Evolutionary conservation across 2,329 filamentous ascomycete genomes (phyloP), one percentile per base, ranked within the genome.

Genomic region (Neofusicoccum ribis): DNA sequence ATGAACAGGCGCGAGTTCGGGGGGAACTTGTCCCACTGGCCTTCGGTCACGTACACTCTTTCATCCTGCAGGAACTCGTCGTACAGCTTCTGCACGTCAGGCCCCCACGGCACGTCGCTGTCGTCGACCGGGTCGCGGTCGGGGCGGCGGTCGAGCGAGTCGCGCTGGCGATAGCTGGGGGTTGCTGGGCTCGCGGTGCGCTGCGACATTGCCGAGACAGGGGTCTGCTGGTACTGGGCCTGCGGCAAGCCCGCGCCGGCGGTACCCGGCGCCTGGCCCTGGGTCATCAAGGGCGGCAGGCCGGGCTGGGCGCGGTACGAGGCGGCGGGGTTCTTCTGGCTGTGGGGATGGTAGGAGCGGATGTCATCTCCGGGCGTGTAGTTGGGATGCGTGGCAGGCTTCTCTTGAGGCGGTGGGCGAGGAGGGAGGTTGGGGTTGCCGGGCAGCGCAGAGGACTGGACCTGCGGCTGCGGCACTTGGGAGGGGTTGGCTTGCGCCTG

Each of bases 1-100:
- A 95, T 91, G 73, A 94, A 94, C 60, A 95, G 84, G 67, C 91
- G 85, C 17, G 91, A 93, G 4, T 89, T 89, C 61, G 88, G 83
- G 0, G 91, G 91, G 72, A 94, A 94, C 68, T 88, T 86, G 71
- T 93, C 90, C 91, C 91, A 94, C 71, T 90, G 88, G 36, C 89
- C 91, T 72, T 93, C 90, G 0, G 87, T 86, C 70, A 92, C 90
- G 75, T 92, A 92, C 69, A 85, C 85, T 67, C 89, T 85, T 77
- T 94, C 91, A 69, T 92, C 88, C 46, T 85, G 82, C 65, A 92
- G 79, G 73, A 93, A 94, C 12, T 85, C 83, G 65, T 93, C 90
- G 79, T 91, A 94, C 56, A 84, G 83, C 70, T 85, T 85, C 72
- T 91, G 88, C 63, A 86, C 83, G 65, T 89, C 84, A 23, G 81